Evolutionary conservation across 192 early-diverging fungal genomes (phyloP).

Genomic region (Helicostylum pulchrum): DNA sequence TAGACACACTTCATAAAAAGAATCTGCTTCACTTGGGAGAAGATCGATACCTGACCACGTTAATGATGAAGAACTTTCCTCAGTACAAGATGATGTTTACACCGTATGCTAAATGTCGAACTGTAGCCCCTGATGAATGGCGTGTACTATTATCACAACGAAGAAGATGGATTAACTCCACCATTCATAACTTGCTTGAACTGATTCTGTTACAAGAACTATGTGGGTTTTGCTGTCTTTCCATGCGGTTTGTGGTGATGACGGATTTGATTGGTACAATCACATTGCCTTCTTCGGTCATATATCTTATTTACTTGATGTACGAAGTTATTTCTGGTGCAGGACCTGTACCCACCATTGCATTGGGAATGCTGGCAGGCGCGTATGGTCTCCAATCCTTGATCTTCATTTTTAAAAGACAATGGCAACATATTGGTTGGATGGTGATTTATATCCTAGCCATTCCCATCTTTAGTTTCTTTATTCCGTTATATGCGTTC

Average conservation of each 20-base stretch:
- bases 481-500: conserved; percentile 75
- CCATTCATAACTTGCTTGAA: conserved; percentile 97
- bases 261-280: conserved; percentile 91
- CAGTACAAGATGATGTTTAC: conserved; percentile 93
- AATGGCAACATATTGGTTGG: conserved; percentile 83
- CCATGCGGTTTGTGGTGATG: conserved; percentile 95
- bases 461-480: conserved; percentile 70
- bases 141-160: conserved; percentile 94
- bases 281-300: conserved; percentile 86
- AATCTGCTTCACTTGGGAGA: conserved; percentile 97
- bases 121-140: conserved; percentile 93
- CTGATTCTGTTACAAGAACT: conserved; percentile 87
- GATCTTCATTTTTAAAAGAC: conserved; percentile 75
- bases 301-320: conserved; percentile 84
- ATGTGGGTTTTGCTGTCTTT: conserved; percentile 96
- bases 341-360: conserved; percentile 71
- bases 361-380: conserved; percentile 79
- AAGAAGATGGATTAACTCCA: conserved; percentile 99
- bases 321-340: conserved; percentile 55
- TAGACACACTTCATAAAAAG: conserved; percentile 98
- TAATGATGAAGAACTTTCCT: conserved; percentile 97
- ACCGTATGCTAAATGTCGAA: conserved; percentile 88
- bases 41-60: conserved; percentile 93
- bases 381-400: conserved; percentile 89
- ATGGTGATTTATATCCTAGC: conserved; percentile 83